Percentiles rank a stretch among this genome's conserved stretches.
Evolutionary conservation across 129 eudicot species (phyloP).

Genomic region (Silybum marianum): DNA sequence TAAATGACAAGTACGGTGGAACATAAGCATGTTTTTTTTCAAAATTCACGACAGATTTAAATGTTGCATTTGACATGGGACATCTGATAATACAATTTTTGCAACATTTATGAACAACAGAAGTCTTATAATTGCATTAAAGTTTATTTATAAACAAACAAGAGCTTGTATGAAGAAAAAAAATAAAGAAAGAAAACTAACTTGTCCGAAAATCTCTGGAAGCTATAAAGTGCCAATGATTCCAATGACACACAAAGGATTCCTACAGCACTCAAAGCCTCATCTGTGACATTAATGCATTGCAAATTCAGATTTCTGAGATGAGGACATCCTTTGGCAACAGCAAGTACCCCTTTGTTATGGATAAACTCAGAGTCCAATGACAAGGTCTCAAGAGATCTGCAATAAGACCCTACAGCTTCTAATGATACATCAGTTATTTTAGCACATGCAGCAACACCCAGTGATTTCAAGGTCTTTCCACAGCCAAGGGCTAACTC

Average conservation of each 20-base stretch:
- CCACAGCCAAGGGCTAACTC: conserved; percentile 72
- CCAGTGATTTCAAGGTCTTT: conserved; percentile 71
- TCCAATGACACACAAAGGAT: conserved; percentile 62
- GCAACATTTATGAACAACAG: not conserved
- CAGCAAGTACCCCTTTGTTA: conserved; percentile 75
- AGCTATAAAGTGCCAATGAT: conserved; percentile 70
- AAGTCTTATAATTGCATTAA: not conserved
- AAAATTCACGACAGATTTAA: not conserved
- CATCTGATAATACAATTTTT: not conserved
- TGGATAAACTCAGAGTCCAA: conserved; percentile 77
- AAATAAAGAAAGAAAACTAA: conserved; percentile 25
- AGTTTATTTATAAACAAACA: not conserved
- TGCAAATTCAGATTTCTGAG: conserved; percentile 75
- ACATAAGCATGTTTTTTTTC: not conserved
- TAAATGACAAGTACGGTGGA: not conserved
- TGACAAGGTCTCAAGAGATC: conserved; percentile 61
- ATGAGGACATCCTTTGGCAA: conserved; percentile 67
- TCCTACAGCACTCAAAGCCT: conserved; percentile 73
- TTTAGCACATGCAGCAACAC: conserved; percentile 92
- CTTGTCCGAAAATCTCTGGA: conserved; percentile 88
- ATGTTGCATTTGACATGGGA: not conserved
- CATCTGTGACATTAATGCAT: conserved; percentile 78
- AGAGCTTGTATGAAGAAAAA: not conserved
- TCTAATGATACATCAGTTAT: conserved; percentile 77
- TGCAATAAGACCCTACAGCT: conserved; percentile 88